Conservation (phyloP, 371 early-diverging fungal species). For the Apophysomyces elegans region DNA sequence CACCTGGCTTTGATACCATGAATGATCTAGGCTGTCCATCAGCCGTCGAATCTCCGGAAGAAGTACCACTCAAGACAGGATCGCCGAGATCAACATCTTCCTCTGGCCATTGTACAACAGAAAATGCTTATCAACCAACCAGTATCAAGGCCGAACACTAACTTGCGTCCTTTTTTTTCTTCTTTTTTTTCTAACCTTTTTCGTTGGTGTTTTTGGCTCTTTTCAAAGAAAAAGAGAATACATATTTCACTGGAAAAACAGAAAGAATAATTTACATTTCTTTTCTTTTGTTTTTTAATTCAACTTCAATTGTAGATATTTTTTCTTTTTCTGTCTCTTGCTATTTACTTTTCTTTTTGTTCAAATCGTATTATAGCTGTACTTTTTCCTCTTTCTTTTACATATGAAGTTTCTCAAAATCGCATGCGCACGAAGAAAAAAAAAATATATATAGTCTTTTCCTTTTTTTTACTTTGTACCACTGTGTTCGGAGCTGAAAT, state of each 20-base stretch:
- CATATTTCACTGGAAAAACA: no score
- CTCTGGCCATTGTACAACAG: background rate
- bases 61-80: background rate
- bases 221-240: no score
- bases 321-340: background rate
- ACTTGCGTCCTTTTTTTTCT: background rate
- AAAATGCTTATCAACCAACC: background rate
- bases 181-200: no score
- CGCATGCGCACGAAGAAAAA: background rate
- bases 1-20: constrained; percentile 3
- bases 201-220: no score
- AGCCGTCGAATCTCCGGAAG: background rate
- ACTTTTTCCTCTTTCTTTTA: background rate
- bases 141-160: background rate
- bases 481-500: background rate
- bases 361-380: background rate
- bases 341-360: background rate
- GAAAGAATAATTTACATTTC: background rate
- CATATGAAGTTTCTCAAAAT: background rate
- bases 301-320: background rate
- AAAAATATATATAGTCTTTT: background rate
- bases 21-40: constrained; percentile 5
- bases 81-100: background rate
- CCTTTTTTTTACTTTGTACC: no score
- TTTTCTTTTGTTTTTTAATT: background rate